Conservation (phyloP, 2,329 filamentous ascomycete genomes). For the Colletotrichum tabaci region DNA sequence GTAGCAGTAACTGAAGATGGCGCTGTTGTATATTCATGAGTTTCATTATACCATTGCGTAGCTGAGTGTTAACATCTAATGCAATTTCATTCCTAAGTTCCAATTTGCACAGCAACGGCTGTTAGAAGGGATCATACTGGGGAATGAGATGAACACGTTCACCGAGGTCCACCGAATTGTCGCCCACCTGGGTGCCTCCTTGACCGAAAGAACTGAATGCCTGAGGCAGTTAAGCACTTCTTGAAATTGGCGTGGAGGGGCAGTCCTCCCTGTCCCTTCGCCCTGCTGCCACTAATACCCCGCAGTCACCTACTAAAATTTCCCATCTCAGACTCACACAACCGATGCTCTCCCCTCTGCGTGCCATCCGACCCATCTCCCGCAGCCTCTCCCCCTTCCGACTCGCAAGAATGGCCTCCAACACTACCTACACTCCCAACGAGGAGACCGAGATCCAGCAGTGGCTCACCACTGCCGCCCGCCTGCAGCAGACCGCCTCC, state of each 20-base stretch:
- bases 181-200: too few relatives aligned
- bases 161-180: neutral
- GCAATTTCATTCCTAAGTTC: too few relatives aligned
- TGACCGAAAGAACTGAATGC: neutral
- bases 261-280: slow-evolving; percentile 14
- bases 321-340: slow-evolving; percentile 40
- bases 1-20: too few relatives aligned
- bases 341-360: slow-evolving; percentile 63
- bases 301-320: slow-evolving; percentile 32
- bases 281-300: slow-evolving; percentile 20
- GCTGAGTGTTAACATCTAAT: too few relatives aligned
- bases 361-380: slow-evolving; percentile 53
- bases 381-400: slow-evolving; percentile 54
- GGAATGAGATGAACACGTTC: neutral
- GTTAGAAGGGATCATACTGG: too few relatives aligned
- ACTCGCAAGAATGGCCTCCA: slow-evolving; percentile 73
- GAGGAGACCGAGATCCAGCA: slow-evolving; percentile 91
- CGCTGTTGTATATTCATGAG: too few relatives aligned
- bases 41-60: too few relatives aligned
- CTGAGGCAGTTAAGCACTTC: slow-evolving; percentile 7
- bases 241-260: slow-evolving; percentile 25
- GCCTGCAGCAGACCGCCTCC: slow-evolving; percentile 70
- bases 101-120: neutral
- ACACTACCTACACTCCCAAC: slow-evolving; percentile 80
- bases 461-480: slow-evolving; percentile 85